Conservation (phyloP, 2,329 filamentous ascomycete genomes). For the Xylogone sp. region DNA sequence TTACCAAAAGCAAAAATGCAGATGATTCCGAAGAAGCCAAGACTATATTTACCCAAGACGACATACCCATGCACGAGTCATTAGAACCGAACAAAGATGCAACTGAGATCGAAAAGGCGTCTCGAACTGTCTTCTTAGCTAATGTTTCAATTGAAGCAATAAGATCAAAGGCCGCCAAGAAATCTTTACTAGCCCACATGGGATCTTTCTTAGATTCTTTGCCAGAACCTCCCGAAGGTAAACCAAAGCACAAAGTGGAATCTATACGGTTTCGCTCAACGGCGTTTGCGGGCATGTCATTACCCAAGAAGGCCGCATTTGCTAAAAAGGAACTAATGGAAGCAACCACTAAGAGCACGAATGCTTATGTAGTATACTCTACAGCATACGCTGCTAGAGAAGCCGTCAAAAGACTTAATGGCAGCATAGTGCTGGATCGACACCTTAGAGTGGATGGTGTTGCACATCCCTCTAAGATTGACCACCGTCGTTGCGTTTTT, state of each 20-base stretch:
- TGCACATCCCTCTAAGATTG: constrained; percentile 77
- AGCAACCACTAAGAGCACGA: constrained; percentile 86
- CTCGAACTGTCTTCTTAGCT: constrained; percentile 85
- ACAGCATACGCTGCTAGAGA: constrained; percentile 70
- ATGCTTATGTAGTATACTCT: constrained; percentile 90
- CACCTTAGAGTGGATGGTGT: constrained; percentile 90
- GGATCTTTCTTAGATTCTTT: constrained; percentile 65
- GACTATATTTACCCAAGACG: constrained; percentile 36
- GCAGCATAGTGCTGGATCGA: constrained; percentile 75
- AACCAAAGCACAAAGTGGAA: constrained; percentile 68
- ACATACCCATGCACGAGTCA: constrained; percentile 50
- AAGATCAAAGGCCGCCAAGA: constrained; percentile 76
- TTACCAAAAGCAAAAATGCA: background rate
- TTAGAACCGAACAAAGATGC: constrained; percentile 48
- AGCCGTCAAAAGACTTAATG: constrained; percentile 76
- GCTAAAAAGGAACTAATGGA: constrained; percentile 89
- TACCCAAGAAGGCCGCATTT: constrained; percentile 93
- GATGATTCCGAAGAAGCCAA: constrained; percentile 25
- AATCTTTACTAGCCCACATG: constrained; percentile 71
- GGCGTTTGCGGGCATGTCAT: constrained; percentile 69
- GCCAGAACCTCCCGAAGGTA: constrained; percentile 39
- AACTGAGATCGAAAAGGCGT: constrained; percentile 76
- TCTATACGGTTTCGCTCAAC: constrained; percentile 93
- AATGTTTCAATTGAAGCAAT: constrained; percentile 86
- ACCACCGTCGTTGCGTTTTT: constrained; percentile 89